Percentiles rank a stretch among this genome's conserved stretches.
Evolutionary conservation across 345 rosid genomes (phyloP).

Genomic region (Eucalyptus pauciflora): DNA sequence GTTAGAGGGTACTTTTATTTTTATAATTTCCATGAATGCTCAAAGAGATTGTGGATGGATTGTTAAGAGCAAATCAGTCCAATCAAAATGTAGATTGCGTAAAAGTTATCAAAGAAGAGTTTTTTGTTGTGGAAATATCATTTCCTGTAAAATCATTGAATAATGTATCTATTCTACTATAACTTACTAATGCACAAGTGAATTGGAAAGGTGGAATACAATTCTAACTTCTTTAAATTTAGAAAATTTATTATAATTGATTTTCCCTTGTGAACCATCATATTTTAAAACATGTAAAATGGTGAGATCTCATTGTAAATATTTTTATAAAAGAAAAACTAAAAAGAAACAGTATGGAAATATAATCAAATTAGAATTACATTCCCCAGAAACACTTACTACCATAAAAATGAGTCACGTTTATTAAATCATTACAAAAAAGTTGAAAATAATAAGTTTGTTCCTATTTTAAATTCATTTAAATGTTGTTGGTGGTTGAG

Average conservation of each 20-base stretch:
- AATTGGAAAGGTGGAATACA: not conserved
- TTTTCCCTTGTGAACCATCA: not conserved
- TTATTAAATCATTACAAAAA: not conserved
- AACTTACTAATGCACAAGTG: not conserved
- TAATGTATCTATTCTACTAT: not conserved
- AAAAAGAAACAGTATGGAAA: not conserved
- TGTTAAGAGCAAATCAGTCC: not conserved
- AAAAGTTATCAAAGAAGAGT: not conserved
- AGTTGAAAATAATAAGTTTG: not conserved
- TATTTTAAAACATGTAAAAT: no score
- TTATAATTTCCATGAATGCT: not conserved
- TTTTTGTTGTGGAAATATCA: not conserved
- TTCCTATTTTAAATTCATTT: not conserved
- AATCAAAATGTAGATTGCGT: rapidly evolving
- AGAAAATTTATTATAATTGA: not conserved
- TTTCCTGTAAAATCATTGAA: not conserved
- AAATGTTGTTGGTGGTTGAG: not conserved
- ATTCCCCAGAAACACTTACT: not conserved
- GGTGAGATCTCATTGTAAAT: not conserved
- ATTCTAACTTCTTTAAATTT: not conserved
- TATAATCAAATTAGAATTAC: not conserved
- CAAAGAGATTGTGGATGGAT: not conserved
- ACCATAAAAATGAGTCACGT: not conserved
- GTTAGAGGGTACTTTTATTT: not conserved
- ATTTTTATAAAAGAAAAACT: no score